phyloP scores from a whole-genome alignment of 495 filamentous ascomycete species.

The Penicillium nucicola region DNA sequence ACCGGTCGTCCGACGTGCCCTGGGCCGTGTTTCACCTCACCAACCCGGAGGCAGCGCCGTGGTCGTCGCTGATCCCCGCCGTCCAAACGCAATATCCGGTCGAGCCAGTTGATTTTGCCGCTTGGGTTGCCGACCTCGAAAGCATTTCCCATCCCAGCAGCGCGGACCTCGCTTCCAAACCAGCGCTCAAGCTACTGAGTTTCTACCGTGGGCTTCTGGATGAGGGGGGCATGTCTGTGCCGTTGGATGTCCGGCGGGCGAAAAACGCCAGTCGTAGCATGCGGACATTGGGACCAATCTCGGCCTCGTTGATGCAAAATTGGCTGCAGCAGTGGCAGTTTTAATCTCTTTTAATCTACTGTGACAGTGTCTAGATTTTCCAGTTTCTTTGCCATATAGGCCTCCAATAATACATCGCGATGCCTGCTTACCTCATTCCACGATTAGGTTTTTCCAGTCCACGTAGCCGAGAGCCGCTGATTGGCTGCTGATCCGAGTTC shows the following conservation, averaged over 20 bases:
- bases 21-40: slow-evolving; percentile 27
- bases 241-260: slow-evolving; percentile 15
- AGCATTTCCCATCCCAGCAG: slow-evolving; percentile 13
- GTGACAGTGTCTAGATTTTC: neutral
- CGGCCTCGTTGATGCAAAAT: slow-evolving; percentile 16
- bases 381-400: no score
- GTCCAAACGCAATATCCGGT: slow-evolving; percentile 11
- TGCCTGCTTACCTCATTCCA: neutral
- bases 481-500: neutral
- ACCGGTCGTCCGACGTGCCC: neutral
- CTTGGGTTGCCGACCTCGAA: slow-evolving; percentile 25
- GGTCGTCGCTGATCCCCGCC: slow-evolving; percentile 22
- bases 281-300: slow-evolving; percentile 15
- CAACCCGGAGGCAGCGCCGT: slow-evolving; percentile 17
- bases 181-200: slow-evolving; percentile 23
- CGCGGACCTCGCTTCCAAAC: slow-evolving; percentile 17
- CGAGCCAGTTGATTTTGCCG: slow-evolving; percentile 12
- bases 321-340: slow-evolving; percentile 25
- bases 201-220: slow-evolving; percentile 23
- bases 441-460: neutral
- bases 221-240: slow-evolving; percentile 9
- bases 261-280: slow-evolving; percentile 23
- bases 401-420: neutral
- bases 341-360: no score
- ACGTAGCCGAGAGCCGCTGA: neutral